Evolutionary conservation across 1,284 basidiomycete species (phyloP), one percentile per base, ranked within the genome.

Genomic region (Amylostereum areolatum): DNA sequence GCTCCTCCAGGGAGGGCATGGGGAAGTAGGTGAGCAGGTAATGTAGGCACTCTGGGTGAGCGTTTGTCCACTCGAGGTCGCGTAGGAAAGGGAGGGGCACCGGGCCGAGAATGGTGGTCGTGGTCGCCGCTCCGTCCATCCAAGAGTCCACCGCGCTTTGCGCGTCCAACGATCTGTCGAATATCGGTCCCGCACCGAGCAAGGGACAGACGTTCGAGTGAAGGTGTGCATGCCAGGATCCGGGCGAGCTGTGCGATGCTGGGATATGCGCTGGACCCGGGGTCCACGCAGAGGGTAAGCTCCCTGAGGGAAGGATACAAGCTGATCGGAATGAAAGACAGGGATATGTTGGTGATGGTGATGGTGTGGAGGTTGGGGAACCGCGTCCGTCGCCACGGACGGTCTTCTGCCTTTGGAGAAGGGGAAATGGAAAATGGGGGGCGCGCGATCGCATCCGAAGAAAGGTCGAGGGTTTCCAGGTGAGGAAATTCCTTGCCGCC

Each of bases 131-230:
- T 7, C 44, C 32, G 4, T 44, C 36, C 29, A 46, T 42, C 52
- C 49, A 55, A 11, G 3, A 46, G 5, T 18, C n/a, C 4, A 29
- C 35, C 1, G 41, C 37, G 7, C 46, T 30, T 3, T 41, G 40
- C n/a, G 43, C 34, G 39, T 46, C 49, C n/a, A 55, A 37, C 33
- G 54, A 50, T 9, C 62, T 52, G 48, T 71, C 67, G 60, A 74
- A 72, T 31, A 67, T 55, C 8, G 74, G 72, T 9, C 68, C 64
- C 10, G 72, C 72, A 50, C 72, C 67, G 10, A 57, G 57, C 29
- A 80, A 80, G 59, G 28, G 65, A 62, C 45, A 80, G 62, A 33
- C 71, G 66, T 54, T 72, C 66, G 8, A 77, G 59, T 42, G 60
- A 61, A 31, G 69, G 66, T 2, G 71, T 67, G 24, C 65, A 61